Evolutionary conservation across 1,284 basidiomycete species (phyloP).

Genomic region (Hemileia vastatrix): DNA sequence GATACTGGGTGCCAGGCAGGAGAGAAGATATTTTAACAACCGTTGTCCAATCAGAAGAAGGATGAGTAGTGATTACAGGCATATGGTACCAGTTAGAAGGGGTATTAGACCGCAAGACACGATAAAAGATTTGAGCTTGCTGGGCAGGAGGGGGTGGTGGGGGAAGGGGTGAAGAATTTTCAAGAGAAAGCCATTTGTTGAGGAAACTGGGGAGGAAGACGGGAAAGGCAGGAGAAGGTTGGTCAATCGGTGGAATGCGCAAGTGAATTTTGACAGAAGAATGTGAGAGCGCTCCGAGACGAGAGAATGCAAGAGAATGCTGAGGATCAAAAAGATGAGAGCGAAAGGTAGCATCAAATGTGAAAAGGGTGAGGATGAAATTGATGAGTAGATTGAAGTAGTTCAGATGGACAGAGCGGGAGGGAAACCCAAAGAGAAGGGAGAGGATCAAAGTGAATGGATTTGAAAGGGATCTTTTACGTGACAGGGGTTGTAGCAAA

Average conservation of each 20-base stretch:
- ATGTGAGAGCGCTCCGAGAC: conserved; percentile 60
- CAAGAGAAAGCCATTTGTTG: not conserved
- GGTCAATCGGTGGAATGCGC: conserved; percentile 50
- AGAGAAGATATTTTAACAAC: conserved; percentile 13
- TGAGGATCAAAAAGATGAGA: conserved; percentile 53
- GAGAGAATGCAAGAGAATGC: conserved; percentile 54
- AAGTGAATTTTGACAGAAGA: conserved; percentile 56
- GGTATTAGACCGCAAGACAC: conserved; percentile 19
- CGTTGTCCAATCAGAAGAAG: conserved; percentile 17
- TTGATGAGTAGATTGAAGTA: conserved; percentile 48
- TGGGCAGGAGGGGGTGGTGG: too few species aligned
- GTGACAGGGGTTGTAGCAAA: not conserved
- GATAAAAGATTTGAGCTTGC: too few species aligned
- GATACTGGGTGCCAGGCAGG: conserved; percentile 5
- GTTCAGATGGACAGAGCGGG: conserved; percentile 16
- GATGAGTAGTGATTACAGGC: conserved; percentile 7
- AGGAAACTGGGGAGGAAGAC: not conserved
- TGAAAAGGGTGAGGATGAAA: conserved; percentile 50
- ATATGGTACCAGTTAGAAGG: conserved; percentile 4
- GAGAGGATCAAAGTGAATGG: conserved; percentile 21
- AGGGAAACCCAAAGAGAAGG: conserved; percentile 25
- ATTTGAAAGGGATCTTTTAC: conserved; percentile 4
- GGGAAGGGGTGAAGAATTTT: too few species aligned
- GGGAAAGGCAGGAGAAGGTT: not conserved
- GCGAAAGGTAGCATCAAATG: conserved; percentile 51